Percentiles rank a stretch among this genome's conserved stretches.
These are phyloP conservation scores for Fagopyrum esculentum DNA, from an alignment of 148 eudicot genomes.

Conservation along the genomic window DNA sequence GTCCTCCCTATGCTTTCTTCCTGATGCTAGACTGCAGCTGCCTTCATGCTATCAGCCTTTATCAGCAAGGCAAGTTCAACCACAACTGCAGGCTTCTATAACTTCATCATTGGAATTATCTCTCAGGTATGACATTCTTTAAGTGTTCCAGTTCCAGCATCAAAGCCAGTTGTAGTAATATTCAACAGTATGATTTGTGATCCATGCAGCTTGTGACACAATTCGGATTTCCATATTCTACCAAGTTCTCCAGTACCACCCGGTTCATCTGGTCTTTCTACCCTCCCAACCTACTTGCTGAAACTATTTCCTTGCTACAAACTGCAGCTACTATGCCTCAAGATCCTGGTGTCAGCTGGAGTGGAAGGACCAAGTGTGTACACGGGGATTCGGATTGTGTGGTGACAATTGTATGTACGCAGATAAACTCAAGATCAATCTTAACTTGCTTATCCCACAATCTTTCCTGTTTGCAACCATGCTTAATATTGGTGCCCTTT, in stretches of 20 bases:
- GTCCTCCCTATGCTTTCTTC: slow-evolving; percentile 6
- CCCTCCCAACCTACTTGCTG: slow-evolving; percentile 79
- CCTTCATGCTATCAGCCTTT: slow-evolving; percentile 77
- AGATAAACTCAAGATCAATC: neutral
- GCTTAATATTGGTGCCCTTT: neutral
- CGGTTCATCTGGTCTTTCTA: slow-evolving; percentile 69
- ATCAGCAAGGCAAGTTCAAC: slow-evolving; percentile 74
- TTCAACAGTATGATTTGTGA: neutral
- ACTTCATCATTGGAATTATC: slow-evolving; percentile 66
- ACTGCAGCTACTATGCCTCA: slow-evolving; percentile 48
- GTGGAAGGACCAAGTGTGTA: slow-evolving; percentile 52
- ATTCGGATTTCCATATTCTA: slow-evolving; percentile 66
- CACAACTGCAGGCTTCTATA: slow-evolving; percentile 68
- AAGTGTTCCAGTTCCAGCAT: neutral
- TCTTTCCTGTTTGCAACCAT: neutral
- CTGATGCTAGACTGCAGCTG: slow-evolving; percentile 55
- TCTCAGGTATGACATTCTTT: slow-evolving; percentile 55
- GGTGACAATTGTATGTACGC: slow-evolving; percentile 46
- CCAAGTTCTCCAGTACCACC: slow-evolving; percentile 23
- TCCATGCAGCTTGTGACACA: slow-evolving; percentile 58
- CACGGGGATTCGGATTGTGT: slow-evolving; percentile 67
- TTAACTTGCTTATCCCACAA: neutral
- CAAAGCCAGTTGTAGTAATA: neutral
- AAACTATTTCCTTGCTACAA: slow-evolving; percentile 64
- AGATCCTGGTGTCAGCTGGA: slow-evolving; percentile 80